A percentile compares a stretch with the other conserved stretches of the same genome.
phyloP scores from a whole-genome alignment of 768 basidiomycete genomes.

The Leccinum incarnatum region DNA sequence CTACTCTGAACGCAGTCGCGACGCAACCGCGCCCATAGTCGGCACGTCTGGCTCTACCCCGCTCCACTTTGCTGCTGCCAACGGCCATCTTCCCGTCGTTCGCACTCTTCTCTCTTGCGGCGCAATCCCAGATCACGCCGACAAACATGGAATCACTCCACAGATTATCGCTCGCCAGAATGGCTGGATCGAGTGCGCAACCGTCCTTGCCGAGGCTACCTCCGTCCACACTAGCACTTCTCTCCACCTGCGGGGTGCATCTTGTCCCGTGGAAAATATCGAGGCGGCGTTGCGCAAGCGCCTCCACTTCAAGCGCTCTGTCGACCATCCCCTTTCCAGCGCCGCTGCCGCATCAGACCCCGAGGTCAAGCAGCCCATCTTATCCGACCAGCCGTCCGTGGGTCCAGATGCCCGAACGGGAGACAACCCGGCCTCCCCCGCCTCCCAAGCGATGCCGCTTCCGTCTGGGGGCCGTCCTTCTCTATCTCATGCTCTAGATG shows the following conservation, averaged over 20 bases:
- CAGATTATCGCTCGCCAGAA: conserved; percentile 79
- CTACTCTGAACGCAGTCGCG: conserved; percentile 69
- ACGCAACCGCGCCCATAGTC: conserved; percentile 65
- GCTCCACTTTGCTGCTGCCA: conserved; percentile 95
- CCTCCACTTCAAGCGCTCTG: conserved; percentile 72
- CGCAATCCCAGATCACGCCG: conserved; percentile 74
- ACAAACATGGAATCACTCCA: conserved; percentile 91
- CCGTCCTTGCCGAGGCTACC: conserved; percentile 66
- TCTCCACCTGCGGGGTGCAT: conserved; percentile 16
- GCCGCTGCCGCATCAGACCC: conserved; percentile 38
- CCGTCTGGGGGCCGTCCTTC: conserved; percentile 60
- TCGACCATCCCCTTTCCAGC: conserved; percentile 62
- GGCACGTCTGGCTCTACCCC: conserved; percentile 90
- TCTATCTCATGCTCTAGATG: conserved; percentile 51
- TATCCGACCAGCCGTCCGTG: conserved; percentile 16
- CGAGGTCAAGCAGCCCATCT: conserved; percentile 22
- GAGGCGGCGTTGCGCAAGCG: conserved; percentile 40
- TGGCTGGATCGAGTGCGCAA: conserved; percentile 76
- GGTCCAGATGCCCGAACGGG: conserved; percentile 2
- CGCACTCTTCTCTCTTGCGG: conserved; percentile 80
- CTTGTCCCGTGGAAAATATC: conserved; percentile 32
- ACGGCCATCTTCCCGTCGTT: conserved; percentile 81
- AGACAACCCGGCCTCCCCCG: conserved; percentile 1
- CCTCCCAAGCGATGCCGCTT: conserved; percentile 19
- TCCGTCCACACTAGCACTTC: conserved; percentile 22